Evolutionary conservation across 352 stramenopile species (phyloP).

Genomic region (Elongisporangium anandrum): DNA sequence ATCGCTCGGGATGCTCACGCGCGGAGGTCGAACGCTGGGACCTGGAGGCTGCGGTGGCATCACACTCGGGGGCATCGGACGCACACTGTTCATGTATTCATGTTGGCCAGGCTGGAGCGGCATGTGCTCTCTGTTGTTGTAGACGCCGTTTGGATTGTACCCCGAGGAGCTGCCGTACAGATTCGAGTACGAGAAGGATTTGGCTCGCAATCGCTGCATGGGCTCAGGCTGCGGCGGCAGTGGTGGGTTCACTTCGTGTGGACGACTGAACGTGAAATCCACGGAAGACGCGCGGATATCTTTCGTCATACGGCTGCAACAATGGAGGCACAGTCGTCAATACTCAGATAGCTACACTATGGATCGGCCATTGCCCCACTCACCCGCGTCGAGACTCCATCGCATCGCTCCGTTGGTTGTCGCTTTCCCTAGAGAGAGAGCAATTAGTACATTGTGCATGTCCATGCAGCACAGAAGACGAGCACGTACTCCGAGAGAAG

Average conservation of each 20-base stretch:
- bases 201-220: conserved; percentile 59
- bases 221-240: conserved; percentile 63
- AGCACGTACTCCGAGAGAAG: conserved; percentile 5
- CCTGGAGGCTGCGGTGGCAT: conserved; percentile 24
- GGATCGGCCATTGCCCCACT: background rate
- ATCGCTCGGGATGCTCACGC: conserved; percentile 63
- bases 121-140: conserved; percentile 43
- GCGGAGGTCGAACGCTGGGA: conserved; percentile 43
- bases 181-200: conserved; percentile 75
- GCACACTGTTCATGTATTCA: conserved; percentile 58
- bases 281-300: conserved; percentile 71
- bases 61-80: conserved; percentile 17
- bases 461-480: background rate
- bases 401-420: conserved; percentile 11
- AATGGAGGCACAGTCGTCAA: background rate
- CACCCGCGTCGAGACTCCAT: conserved; percentile 8
- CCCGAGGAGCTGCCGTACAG: conserved; percentile 38
- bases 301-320: conserved; percentile 31
- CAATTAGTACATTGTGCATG: background rate
- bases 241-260: conserved; percentile 50
- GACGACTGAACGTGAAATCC: conserved; percentile 62
- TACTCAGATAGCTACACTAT: background rate
- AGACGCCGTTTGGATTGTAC: conserved; percentile 31
- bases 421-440: conserved; percentile 3
- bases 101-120: conserved; percentile 29